phyloP scores from a whole-genome alignment of 2,329 filamentous ascomycete species.

The Fusarium devonianum region DNA sequence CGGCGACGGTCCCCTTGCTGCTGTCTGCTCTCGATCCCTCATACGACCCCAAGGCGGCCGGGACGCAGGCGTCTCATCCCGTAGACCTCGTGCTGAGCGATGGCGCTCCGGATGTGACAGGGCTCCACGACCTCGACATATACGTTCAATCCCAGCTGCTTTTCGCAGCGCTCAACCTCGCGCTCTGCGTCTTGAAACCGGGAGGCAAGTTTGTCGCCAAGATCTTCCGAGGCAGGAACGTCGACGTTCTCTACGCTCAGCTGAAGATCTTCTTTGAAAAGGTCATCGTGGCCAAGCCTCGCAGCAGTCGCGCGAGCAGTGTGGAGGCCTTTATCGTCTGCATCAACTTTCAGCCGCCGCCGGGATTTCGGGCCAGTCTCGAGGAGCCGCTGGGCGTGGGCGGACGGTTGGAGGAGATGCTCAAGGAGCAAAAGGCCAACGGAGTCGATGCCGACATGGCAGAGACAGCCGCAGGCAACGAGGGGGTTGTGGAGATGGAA shows the following conservation, averaged over 20 bases:
- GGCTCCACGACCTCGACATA: slow-evolving; percentile 95
- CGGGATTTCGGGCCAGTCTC: slow-evolving; percentile 76
- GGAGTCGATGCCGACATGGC: slow-evolving; percentile 52
- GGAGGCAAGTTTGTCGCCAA: slow-evolving; percentile 98
- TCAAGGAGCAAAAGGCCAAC: slow-evolving; percentile 51
- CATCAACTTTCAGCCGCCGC: slow-evolving; percentile 82
- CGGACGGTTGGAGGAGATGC: slow-evolving; percentile 59
- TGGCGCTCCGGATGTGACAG: slow-evolving; percentile 94
- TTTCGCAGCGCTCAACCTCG: slow-evolving; percentile 91
- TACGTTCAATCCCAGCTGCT: slow-evolving; percentile 97
- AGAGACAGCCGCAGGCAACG: slow-evolving; percentile 44
- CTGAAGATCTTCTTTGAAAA: slow-evolving; percentile 86
- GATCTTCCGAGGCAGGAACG: slow-evolving; percentile 93
- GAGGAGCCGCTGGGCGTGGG: slow-evolving; percentile 77
- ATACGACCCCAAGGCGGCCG: slow-evolving; percentile 56
- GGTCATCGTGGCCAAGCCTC: slow-evolving; percentile 91
- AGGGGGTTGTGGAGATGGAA: slow-evolving; percentile 56
- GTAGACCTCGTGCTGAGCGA: slow-evolving; percentile 96
- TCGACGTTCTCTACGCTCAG: slow-evolving; percentile 95
- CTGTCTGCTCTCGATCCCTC: slow-evolving; percentile 83
- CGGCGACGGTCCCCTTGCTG: slow-evolving; percentile 89
- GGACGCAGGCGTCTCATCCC: slow-evolving; percentile 69
- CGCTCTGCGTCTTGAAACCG: slow-evolving; percentile 88
- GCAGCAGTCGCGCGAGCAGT: slow-evolving; percentile 93
- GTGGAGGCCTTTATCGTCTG: slow-evolving; percentile 98